These are phyloP conservation scores for Penicillium cataractarum DNA, from an alignment of 495 filamentous ascomycete species.

Conservation along the genomic window DNA sequence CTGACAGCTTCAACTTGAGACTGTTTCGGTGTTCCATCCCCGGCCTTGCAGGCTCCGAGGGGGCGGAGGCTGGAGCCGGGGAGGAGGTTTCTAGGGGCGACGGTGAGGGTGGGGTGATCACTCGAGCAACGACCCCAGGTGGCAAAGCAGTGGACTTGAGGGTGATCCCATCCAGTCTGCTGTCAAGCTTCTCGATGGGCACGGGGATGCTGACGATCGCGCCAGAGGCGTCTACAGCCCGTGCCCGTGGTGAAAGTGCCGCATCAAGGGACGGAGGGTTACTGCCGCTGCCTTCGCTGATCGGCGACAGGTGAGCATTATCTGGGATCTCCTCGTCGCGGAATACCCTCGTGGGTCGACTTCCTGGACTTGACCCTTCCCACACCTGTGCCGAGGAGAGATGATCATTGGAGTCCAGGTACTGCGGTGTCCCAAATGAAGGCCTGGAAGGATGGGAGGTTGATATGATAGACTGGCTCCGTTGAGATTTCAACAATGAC, in stretches of 20 bases:
- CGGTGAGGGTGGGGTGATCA: constrained; percentile 51
- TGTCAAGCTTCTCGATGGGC: constrained; percentile 53
- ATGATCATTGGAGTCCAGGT: constrained; percentile 10
- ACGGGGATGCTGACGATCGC: constrained; percentile 36
- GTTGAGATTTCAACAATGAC: constrained; percentile 28
- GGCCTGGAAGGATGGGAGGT: constrained; percentile 8
- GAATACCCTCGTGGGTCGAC: constrained; percentile 50
- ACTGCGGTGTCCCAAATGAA: constrained; percentile 17
- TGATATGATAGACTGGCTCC: constrained; percentile 12
- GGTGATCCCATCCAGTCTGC: constrained; percentile 51
- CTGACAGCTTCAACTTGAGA: constrained; percentile 47
- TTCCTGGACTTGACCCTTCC: constrained; percentile 47
- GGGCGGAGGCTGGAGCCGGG: constrained; percentile 23
- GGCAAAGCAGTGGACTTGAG: constrained; percentile 52
- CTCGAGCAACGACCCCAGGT: constrained; percentile 45
- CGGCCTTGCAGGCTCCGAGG: constrained; percentile 31
- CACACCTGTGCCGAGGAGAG: constrained; percentile 40
- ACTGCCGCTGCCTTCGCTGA: constrained; percentile 23
- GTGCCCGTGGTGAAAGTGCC: constrained; percentile 45
- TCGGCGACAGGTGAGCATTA: constrained; percentile 24
- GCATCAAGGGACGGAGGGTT: constrained; percentile 44
- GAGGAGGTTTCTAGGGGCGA: constrained; percentile 37
- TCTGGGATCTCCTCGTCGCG: constrained; percentile 35
- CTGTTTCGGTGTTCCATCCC: constrained; percentile 38
- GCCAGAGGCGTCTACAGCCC: constrained; percentile 25